Evolutionary conservation across 73 alveolate genomes (phyloP), one percentile per base, ranked within the genome.

Genomic region (Uronychia setigera): DNA sequence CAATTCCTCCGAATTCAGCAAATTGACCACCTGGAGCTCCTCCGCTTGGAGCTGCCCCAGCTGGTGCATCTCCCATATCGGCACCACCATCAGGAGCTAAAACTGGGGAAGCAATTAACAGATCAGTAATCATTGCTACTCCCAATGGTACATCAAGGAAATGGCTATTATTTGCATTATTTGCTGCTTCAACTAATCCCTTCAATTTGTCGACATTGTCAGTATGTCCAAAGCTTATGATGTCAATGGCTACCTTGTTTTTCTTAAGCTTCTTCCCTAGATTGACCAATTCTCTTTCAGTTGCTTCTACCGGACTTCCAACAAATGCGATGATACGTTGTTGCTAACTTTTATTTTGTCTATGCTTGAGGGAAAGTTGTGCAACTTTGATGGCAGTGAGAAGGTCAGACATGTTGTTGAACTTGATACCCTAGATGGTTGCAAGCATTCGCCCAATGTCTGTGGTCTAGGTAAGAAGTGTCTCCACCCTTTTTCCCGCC

Each of bases 401-500:
- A 59, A 97, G 80, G 80, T 96, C 97, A 67, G 96, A 82, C 60
- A 95, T 91, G 9, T 98, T 99, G 57, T 90, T 59, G 87, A 93
- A 67, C 78, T 83, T 87, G 77, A 90, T 76, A 31, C 77, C 74
- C 74, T 83, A 30, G 75, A 89, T 90, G 78, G 94, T 90, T 77
- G 93, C 81, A 32, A 92, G 86, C 75, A 97, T 82, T 79, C 92
- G 75, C 30, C 97, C 91, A 87, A 90, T 89, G 91, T 97, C 99
- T 78, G 92, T 95, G 1, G 98, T 97, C 80, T 97, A 96, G 30
- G 99, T 91, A 57, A 94, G 89, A 59, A 90, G 77, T 58, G 96
- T 92, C 33, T 96, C 98, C 29, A 95, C 98, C 77, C 98, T 86
- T 60, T 92, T 92, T 28, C 99, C 99, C 0, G 99, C 99, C 96